Evolutionary conservation across 176 grass and related monocot genomes (phyloP).

Genomic region (Aegilops bicornis): DNA sequence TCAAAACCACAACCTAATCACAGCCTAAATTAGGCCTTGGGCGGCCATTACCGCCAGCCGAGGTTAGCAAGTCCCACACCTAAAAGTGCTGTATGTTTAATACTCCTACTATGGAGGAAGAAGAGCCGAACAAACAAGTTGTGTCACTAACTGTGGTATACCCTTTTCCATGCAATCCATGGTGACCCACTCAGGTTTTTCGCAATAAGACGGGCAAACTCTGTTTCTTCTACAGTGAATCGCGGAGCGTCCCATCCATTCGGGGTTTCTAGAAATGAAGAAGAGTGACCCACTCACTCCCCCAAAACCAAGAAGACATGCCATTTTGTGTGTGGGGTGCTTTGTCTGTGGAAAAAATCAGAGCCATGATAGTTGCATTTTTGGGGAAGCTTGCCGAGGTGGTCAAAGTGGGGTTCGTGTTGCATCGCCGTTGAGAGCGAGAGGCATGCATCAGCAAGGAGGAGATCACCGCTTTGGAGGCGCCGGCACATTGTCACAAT

Average conservation of each 20-base stretch:
- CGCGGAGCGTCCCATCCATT: not conserved
- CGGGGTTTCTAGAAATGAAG: not conserved
- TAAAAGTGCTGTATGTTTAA: conserved; percentile 2
- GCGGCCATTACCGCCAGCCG: conserved; percentile 38
- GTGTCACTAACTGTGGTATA: not conserved
- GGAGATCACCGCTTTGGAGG: conserved; percentile 36
- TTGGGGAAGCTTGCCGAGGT: conserved; percentile 33
- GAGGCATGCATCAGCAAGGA: conserved; percentile 8
- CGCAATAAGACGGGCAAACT: not conserved
- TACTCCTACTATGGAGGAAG: not conserved
- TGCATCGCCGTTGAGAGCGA: conserved; percentile 35
- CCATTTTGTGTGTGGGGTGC: conserved; percentile 16
- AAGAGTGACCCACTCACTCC: not conserved
- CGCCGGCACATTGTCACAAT: conserved; percentile 57
- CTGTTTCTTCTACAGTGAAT: not conserved
- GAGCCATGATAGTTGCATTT: not conserved
- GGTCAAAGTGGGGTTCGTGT: conserved; percentile 36
- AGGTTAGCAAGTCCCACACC: conserved; percentile 37
- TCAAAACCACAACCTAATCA: conserved; percentile 40
- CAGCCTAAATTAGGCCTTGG: conserved; percentile 47
- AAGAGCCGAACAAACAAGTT: not conserved
- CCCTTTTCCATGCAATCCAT: conserved; percentile 10
- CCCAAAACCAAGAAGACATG: conserved; percentile 28
- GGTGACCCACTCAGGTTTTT: not conserved
- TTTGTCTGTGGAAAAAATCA: not conserved